Evolutionary conservation across 495 filamentous ascomycete genomes (phyloP).

Genomic region (Staphylotrichum tortipilum): DNA sequence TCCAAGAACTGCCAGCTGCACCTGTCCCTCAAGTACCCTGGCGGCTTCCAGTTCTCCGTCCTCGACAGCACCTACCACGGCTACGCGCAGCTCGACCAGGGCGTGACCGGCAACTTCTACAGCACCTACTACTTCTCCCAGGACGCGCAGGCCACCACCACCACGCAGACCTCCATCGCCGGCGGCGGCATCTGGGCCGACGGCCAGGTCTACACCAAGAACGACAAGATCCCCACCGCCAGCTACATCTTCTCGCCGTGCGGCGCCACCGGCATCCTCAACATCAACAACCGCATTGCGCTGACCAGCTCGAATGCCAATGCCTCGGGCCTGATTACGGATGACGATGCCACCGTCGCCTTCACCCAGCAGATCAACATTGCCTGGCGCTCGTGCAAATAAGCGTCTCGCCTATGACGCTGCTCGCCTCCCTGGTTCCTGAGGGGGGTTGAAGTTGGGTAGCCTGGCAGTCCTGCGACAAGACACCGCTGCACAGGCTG

Average conservation of each 20-base stretch:
- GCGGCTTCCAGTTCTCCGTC: conserved; percentile 51
- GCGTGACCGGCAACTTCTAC: conserved; percentile 47
- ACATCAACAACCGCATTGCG: conserved; percentile 52
- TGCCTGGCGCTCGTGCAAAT: conserved; percentile 41
- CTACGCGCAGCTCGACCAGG: conserved; percentile 43
- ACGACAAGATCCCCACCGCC: conserved; percentile 43
- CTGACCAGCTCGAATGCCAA: conserved; percentile 36
- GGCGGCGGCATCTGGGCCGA: conserved; percentile 38
- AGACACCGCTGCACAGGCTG: too few relatives aligned
- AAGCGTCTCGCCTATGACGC: too few relatives aligned
- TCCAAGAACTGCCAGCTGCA: conserved; percentile 56
- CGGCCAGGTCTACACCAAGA: conserved; percentile 51
- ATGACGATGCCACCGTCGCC: conserved; percentile 49
- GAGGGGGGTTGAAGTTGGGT: too few relatives aligned
- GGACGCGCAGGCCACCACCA: conserved; percentile 38
- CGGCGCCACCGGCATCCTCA: conserved; percentile 48
- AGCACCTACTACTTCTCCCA: conserved; percentile 53
- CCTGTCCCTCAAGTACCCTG: conserved; percentile 49
- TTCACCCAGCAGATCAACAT: conserved; percentile 50
- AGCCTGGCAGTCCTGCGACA: too few relatives aligned
- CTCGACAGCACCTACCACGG: conserved; percentile 50
- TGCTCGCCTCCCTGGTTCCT: too few relatives aligned
- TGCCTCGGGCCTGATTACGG: conserved; percentile 42
- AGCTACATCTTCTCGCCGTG: conserved; percentile 49
- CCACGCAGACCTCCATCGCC: conserved; percentile 41